Evolutionary conservation across 2,329 filamentous ascomycete genomes (phyloP), one percentile per base, ranked within the genome.

Genomic region (Hypoxylon sp.): DNA sequence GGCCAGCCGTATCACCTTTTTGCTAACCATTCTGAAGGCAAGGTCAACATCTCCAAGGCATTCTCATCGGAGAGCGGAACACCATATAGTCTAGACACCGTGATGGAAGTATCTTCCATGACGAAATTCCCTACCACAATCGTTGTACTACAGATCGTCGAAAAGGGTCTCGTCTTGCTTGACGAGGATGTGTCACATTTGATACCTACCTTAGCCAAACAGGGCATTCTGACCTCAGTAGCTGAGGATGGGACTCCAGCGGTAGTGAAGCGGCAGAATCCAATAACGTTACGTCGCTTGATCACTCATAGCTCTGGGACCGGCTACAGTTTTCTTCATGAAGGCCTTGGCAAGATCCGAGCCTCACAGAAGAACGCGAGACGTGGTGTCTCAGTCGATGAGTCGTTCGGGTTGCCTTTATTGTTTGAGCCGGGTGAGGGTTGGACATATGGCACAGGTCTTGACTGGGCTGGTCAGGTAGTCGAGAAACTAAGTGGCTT

Each of bases 301-400:
- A 67, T 82, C 3, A 75, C 73, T 0, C 78, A 81, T 59, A 73
- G 72, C 21, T 70, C 74, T 0, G 79, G 79, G 1, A 58, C 70
- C 0, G 63, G 60, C 3, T 81, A 81, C 63, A 65, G 71, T 37
- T 72, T 73, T 36, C 44, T 73, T n/a, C 40, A 69, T 34, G 53
- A 52, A 40, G 37, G 36, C n/a, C 40, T 65, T 41, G 40, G 42
- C 32, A 60, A 55, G 30, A 32, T 51, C n/a, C 45, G 42, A 2
- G 43, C 47, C 9, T n/a, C 34, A 36, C 54, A 49, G 38, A 50
- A 36, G n/a, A 31, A 36, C 38, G 16, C 13, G 3, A 29, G 17
- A 6, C 21, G 12, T 15, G 23, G 25, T 3, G 29, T 13, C 21
- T 51, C 55, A 2, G 53, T 63, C 6, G 57, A 59, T 9, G 55